Base-by-base conservation (phyloP, 1,284 basidiomycete species). In the Volvariella surrecta region DNA sequence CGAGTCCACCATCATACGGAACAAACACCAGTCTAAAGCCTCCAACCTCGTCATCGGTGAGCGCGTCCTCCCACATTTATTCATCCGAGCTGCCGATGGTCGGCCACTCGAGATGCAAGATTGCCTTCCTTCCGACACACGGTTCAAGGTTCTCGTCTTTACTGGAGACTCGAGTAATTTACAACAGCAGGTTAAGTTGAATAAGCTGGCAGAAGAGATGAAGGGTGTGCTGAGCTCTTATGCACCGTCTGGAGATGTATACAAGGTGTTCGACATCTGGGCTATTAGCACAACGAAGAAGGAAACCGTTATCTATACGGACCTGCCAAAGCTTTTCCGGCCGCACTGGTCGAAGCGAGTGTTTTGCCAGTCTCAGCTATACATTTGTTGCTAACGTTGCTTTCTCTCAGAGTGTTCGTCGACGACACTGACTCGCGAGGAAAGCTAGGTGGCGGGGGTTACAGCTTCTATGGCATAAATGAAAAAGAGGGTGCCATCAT, bases 141-240 rank as follows among this genome's bases (percentile, higher is more conserved):
- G 80, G n/a, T 89, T 85, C 70, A 82, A 86, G 53, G 44, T 89
- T 22, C 62, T 89, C 37, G 62, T 87, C 10, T 88, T 88, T 58
- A 63, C 71, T 0, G 86, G 87, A 6, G 64, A 79, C 47, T 58
- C 73, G 4, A 61, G 60, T 4, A 52, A 71, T 16, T 32, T 59
- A 8, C 50, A 46, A 3, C 72, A 76, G 42, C 56, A 62, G 7
- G 52, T 52, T 21, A 64, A 64, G 43, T 52, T 82, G 4, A 51
- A 64, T 9, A 45, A 49, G 13, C 59, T 79, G 24, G 75, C 75
- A 7, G 59, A 64, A 32, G 66, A 70, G 41, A 47, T 79, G 37
- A 54, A 68, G 19, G 56, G 58, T 11, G 64, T 74, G 44, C 59
- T 75, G 37, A 55, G 48, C 28, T 59, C 54, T 17, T 62, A 67